Base-by-base conservation (phyloP, 805 yeast genomes). In the Kuraishia cidri region DNA sequence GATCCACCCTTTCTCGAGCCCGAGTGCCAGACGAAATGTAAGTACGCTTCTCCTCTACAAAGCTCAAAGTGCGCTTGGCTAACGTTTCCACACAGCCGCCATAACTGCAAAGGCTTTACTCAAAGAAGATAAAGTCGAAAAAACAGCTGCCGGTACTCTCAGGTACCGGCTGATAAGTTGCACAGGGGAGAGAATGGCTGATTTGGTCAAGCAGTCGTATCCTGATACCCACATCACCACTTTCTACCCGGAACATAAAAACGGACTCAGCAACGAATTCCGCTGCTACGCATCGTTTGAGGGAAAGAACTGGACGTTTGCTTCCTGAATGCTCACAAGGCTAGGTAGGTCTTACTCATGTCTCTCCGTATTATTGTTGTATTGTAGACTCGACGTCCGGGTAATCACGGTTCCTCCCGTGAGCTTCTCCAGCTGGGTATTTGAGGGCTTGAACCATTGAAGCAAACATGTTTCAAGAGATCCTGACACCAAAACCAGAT, bases 1-100 rank as follows among this genome's bases (percentile, higher is more conserved):
- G 97, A 87, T 52, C 96, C 96, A 6, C 96, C 96, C 14, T 87
- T 84, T 48, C 60, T 88, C 38, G 84, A 82, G 44, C 73, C 69
- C 29, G 85, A 80, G 35, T 87, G 95, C 48, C 97, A 87, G 54
- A 62, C 70, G 8, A 83, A 83, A 41, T 76, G 58, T 37, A 47
- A 43, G 56, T 40, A 17, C 23, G 7, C 9, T 10, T 20, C 9
- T 7, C 7, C 23, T 20, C 10, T 7, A 21, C 7, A 33, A 42
- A 26, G 10, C 23, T 10, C 9, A 10, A 20, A 20, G 23, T 10
- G 10, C 23, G 10, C 10, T 20, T 7, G 23, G 10, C 23, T 20
- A 20, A 20, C 23, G 23, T 15, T 9, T 8, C 23, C 7, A 20
- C 7, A 20, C 23, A 31, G 35, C 77, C 9, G 64, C 83, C 1